Base-by-base conservation (phyloP, 2,329 filamentous ascomycete species). In the Trichoderma lentiforme region DNA sequence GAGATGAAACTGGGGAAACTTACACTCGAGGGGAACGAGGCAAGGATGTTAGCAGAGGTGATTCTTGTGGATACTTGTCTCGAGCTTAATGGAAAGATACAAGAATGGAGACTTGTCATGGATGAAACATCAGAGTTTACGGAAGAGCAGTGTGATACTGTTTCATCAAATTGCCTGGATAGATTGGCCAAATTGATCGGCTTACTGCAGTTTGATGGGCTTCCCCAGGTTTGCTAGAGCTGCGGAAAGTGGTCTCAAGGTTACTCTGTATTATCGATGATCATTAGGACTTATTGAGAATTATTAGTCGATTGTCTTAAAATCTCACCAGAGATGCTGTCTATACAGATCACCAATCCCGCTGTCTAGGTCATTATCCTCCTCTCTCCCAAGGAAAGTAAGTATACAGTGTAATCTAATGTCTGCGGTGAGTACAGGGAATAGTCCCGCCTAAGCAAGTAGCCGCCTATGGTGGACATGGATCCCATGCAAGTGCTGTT, bases 1-100 rank as follows among this genome's bases (percentile, higher is more conserved):
- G 63, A 66, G 26, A 72, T 72, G 70, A 68, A 61, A 28, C 70
- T 72, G 11, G 70, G 70, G 30, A 72, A 57, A 7, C 70, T 72
- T 30, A 26, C 36, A 36, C 26, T 72, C 11, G 63, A 68, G 4
- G 64, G 64, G 24, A 14, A 21, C 3, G 70, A 72, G 64, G 70
- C 63, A 30, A 65, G 70, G 12, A 69, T 69, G 6, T 56, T 72
- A n/a, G 56, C 28, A 2, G 70, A 72, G 32, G 63, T 72, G 6
- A 51, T 72, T 6, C 15, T 72, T 6, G 57, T 72, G 9, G 70
- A 72, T n/a, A 66, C 70, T 32, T 72, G 70, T 30, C 63, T 72
- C 4, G 70, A 72, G 21, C 56, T 72, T 6, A 66, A 72, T 21
- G 70, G 57, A 21, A 58, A 53, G 12, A 68, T 72, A 21, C 70